Conservation (phyloP, 179 eudicot species). For the Amaranthus tricolor region DNA sequence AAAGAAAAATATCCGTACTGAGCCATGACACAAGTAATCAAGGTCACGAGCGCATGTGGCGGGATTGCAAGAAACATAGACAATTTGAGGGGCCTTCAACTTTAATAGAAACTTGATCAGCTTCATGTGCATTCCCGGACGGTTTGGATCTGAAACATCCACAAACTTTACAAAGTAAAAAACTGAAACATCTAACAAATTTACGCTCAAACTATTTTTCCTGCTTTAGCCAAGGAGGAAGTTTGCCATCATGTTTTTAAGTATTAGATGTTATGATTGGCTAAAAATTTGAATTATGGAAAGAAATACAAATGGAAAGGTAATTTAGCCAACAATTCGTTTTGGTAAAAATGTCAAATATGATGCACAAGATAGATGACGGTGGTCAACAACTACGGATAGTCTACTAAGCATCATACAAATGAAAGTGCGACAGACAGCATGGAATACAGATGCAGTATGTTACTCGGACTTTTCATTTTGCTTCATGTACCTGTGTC, state of each 20-base stretch:
- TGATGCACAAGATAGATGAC: background rate
- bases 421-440: background rate
- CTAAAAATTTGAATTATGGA: background rate
- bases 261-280: background rate
- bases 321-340: background rate
- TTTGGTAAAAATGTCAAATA: background rate
- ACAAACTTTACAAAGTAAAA: background rate
- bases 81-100: conserved; percentile 61
- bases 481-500: too few species aligned
- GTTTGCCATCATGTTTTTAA: background rate
- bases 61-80: conserved; percentile 98
- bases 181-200: background rate
- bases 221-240: background rate
- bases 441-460: background rate
- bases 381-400: background rate
- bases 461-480: too few species aligned
- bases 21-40: conserved; percentile 92
- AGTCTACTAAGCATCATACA: background rate
- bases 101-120: conserved; percentile 72
- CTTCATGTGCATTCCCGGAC: conserved; percentile 98
- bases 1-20: conserved; percentile 34
- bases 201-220: background rate
- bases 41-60: conserved; percentile 97
- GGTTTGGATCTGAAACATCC: conserved; percentile 75
- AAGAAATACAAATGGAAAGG: background rate